Conservation (phyloP, 2,329 filamentous ascomycete genomes). For the Microsporum canis region DNA sequence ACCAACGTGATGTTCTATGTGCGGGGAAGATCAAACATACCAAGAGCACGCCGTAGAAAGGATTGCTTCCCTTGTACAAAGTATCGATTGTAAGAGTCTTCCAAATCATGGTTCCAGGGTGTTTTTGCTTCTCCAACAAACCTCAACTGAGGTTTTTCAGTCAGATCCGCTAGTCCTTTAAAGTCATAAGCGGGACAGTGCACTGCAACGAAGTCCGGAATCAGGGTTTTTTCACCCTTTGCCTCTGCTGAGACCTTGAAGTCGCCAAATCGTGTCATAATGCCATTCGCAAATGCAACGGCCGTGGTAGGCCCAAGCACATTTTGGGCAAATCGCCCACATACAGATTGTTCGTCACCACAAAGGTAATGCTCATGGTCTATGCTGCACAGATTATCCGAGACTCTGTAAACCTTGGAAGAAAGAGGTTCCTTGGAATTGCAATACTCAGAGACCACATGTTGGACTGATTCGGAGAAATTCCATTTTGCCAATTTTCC, state of each 20-base stretch:
- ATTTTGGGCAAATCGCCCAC: constrained; percentile 10
- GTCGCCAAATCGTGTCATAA: constrained; percentile 9
- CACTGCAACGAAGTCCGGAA: constrained; percentile 9
- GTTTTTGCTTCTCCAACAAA: constrained; percentile 13
- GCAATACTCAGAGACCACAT: neutral
- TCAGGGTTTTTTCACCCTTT: neutral
- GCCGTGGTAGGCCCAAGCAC: constrained; percentile 6
- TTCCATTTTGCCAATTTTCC: neutral
- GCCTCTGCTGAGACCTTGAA: constrained; percentile 7
- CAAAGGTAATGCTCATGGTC: constrained; percentile 7
- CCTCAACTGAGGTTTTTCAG: neutral
- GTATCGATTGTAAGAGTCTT: neutral
- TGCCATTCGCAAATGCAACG: constrained; percentile 1
- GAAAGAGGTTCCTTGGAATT: neutral
- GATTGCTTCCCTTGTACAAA: neutral
- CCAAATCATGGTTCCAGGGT: constrained; percentile 10
- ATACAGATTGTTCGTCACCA: constrained; percentile 11
- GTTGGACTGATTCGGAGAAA: neutral
- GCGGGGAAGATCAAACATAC: neutral
- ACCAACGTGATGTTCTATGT: neutral
- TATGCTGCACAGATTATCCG: neutral
- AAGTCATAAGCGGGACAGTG: neutral
- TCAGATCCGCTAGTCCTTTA: neutral
- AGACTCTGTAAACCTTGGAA: neutral
- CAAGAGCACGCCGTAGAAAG: constrained; percentile 1